Percentiles rank a stretch among this genome's conserved stretches.
phyloP scores from a whole-genome alignment of 805 yeast genomes.

The Candida boidinii region DNA sequence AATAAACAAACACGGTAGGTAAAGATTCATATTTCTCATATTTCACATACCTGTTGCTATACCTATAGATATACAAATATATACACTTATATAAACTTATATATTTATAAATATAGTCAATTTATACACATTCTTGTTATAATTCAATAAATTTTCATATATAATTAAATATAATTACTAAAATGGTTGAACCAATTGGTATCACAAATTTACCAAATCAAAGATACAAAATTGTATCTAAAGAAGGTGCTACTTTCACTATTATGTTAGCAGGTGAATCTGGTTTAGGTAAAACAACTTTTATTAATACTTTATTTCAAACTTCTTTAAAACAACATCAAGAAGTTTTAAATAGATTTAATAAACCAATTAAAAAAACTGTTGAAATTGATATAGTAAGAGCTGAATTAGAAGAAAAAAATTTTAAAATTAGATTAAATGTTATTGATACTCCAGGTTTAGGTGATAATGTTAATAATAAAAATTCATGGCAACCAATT shows the following conservation, averaged over 20 bases:
- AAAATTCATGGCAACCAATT: conserved; percentile 79
- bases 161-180: background rate
- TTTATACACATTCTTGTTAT: no score
- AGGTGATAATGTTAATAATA: conserved; percentile 84
- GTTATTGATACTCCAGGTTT: conserved; percentile 91
- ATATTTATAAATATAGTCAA: no score
- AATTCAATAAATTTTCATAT: no score
- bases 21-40: no score
- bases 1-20: no score
- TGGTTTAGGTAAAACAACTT: conserved; percentile 90
- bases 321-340: conserved; percentile 55
- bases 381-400: conserved; percentile 72
- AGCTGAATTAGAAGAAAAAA: conserved; percentile 79
- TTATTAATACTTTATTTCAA: conserved; percentile 78
- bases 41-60: no score
- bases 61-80: no score
- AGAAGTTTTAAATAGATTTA: conserved; percentile 46
- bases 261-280: conserved; percentile 87
- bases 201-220: conserved; percentile 69
- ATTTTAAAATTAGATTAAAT: conserved; percentile 67
- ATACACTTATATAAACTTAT: no score
- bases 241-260: conserved; percentile 69
- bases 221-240: conserved; percentile 67
- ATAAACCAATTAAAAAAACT: conserved; percentile 56
- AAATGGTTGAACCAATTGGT: conserved; percentile 49